These are phyloP conservation scores for Xylariaceae sp. DNA, from an alignment of 2,329 filamentous ascomycete genomes.

Conservation along the genomic window DNA sequence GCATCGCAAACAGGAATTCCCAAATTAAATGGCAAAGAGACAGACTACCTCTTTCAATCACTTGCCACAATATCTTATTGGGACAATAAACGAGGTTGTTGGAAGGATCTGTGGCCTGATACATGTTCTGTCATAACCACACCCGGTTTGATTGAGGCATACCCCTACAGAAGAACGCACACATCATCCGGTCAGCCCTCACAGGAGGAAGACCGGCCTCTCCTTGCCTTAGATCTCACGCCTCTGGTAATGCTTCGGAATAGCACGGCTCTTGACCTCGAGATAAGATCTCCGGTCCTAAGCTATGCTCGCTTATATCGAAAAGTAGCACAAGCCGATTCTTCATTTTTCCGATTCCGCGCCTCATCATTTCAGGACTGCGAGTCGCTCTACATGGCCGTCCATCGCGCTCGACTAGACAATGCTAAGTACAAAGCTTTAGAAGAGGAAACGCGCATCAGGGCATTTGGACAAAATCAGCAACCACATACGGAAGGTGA, in stretches of 20 bases:
- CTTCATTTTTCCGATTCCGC: conserved; percentile 83
- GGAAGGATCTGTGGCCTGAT: conserved; percentile 54
- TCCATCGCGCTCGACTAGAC: conserved; percentile 85
- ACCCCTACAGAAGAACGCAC: conserved; percentile 38
- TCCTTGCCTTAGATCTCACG: conserved; percentile 77
- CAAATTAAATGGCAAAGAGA: conserved; percentile 40
- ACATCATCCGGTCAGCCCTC: conserved; percentile 33
- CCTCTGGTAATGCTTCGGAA: conserved; percentile 86
- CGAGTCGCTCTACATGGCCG: conserved; percentile 74
- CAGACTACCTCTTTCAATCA: conserved; percentile 44
- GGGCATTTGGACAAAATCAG: conserved; percentile 62
- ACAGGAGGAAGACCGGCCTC: conserved; percentile 39
- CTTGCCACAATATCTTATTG: conserved; percentile 58
- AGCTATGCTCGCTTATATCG: conserved; percentile 53
- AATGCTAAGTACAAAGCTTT: conserved; percentile 80
- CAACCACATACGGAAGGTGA: conserved; percentile 45
- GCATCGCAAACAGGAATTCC: conserved; percentile 67
- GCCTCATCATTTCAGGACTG: conserved; percentile 74
- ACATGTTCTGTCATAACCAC: conserved; percentile 53
- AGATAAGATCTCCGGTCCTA: conserved; percentile 83
- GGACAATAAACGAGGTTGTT: conserved; percentile 55
- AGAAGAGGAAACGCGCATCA: conserved; percentile 65
- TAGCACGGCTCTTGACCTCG: conserved; percentile 89
- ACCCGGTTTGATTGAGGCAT: conserved; percentile 57
- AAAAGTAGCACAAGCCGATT: conserved; percentile 61